A percentile compares a stretch with the other conserved stretches of the same genome.
Evolutionary conservation across 257 asterid genomes (phyloP).

Genomic region (Ophiorrhiza pumila): DNA sequence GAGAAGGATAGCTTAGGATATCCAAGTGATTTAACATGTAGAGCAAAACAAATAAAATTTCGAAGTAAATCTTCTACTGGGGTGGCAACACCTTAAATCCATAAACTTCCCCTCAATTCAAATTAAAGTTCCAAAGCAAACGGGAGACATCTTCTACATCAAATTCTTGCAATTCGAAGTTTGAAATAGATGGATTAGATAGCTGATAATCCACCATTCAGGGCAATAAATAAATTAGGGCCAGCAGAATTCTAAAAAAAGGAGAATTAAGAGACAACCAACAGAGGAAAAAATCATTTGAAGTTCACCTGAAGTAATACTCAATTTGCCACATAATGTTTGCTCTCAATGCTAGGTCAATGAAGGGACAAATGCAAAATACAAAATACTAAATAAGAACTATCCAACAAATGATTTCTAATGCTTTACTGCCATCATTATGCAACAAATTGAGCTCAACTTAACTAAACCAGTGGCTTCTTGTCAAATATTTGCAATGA

Average conservation of each 20-base stretch:
- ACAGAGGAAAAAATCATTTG: neutral
- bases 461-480: neutral
- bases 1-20: neutral
- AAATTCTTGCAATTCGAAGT: neutral
- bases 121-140: neutral
- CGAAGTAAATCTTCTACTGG: neutral
- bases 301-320: slow-evolving; percentile 84
- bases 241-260: neutral
- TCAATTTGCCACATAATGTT: slow-evolving; percentile 75
- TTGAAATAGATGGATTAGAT: neutral
- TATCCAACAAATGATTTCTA: neutral
- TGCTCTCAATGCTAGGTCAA: slow-evolving; percentile 47
- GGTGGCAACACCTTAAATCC: neutral
- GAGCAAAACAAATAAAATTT: neutral
- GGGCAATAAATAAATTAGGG: neutral
- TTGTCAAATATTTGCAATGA: neutral
- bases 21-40: neutral
- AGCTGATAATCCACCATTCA: neutral
- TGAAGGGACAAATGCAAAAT: slow-evolving; percentile 34
- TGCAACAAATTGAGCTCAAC: neutral
- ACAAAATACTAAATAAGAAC: neutral
- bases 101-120: neutral
- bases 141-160: neutral
- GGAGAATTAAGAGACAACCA: neutral
- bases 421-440: neutral